Evolutionary conservation across 345 rosid species (phyloP), one percentile per base, ranked within the genome.

Genomic region (Theobroma cacao): DNA sequence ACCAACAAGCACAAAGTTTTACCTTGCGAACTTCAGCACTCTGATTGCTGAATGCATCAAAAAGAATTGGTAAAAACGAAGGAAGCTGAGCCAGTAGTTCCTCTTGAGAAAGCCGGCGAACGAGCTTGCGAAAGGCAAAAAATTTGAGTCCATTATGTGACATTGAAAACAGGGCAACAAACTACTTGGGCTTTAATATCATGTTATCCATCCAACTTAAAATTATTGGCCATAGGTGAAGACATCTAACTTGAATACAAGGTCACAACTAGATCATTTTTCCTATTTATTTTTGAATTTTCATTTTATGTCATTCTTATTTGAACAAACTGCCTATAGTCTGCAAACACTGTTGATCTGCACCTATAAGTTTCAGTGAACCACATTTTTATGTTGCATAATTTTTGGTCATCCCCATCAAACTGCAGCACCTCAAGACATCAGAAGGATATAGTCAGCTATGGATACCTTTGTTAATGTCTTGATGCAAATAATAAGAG

Each of bases 1-100:
- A 45, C 33, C n/a, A 24, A 50, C 33, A 34, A 52, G 38, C 24
- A 38, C 12, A 69, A 3, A 11, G 4, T 38, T 40, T 75, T 83
- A 88, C 93, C 93, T 90, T 90, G 71, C 93, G 90, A 75, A 90
- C 87, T 69, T 86, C 90, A 40, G 89, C 86, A 82, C 88, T 87
- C 80, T 77, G 91, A 80, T 90, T 90, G 67, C 89, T 88, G 78
- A 90, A 90, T 73, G 90, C 91, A 76, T 87, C 88, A 76, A 88
- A 87, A 55, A 90, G 86, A n/a, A 84, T 84, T 4, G 91, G 93
- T 75, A 88, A 71, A 82, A 90, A 87, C 43, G 90, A 88, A 45
- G 90, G 89, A 34, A 90, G 80, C 81, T 90, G 87, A 43, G 79
- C 85, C 87, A 84, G 86, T 75, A 90, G 78, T 68, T 90, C 91